Evolutionary conservation across 441 rosid species (phyloP), one percentile per base, ranked within the genome.

Genomic region (Erodium moschatum): DNA sequence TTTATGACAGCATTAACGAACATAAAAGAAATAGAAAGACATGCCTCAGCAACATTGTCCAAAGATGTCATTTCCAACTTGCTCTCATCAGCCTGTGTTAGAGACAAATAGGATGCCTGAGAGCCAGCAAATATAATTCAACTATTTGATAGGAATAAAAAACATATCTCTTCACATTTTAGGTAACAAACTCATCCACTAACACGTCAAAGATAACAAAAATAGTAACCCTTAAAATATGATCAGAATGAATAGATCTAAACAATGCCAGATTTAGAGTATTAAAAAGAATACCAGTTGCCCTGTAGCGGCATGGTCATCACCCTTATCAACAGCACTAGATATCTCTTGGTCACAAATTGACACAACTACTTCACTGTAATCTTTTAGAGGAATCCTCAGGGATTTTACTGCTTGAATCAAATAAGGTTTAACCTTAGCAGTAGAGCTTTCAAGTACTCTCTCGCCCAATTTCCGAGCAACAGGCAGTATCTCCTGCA

Each of bases 401-500:
- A 77, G 78, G 2, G 87, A 81, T 68, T 80, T 81, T 72, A 90
- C 82, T 63, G 92, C 96, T 74, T 78, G 82, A 18, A 73, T 74
- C 76, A 96, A 77, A 82, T 78, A 88, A 11, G 88, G 87, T 77
- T 81, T 91, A 71, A 96, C 82, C 81, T 89, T 90, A 70, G 69
- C 58, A 8, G 91, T 90, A 85, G 85, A 90, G 65, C 67, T 83
- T 72, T 77, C 80, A 62, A 96, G 90, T 64, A 96, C 98, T 73
- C 71, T 79, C 84, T 96, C 97, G 16, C 79, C 97, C 75, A 96
- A 80, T 78, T 71, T 85, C 79, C 74, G 81, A 74, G 96, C 89
- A 74, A 84, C 66, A 71, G 96, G 92, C 65, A 84, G 82, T 70
- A 85, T 83, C 65, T 85, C 89, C 92, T 89, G 83, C 69, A 73